These are phyloP conservation scores for Leccinum sublutescens DNA, from an alignment of 768 basidiomycete species.

Conservation along the genomic window DNA sequence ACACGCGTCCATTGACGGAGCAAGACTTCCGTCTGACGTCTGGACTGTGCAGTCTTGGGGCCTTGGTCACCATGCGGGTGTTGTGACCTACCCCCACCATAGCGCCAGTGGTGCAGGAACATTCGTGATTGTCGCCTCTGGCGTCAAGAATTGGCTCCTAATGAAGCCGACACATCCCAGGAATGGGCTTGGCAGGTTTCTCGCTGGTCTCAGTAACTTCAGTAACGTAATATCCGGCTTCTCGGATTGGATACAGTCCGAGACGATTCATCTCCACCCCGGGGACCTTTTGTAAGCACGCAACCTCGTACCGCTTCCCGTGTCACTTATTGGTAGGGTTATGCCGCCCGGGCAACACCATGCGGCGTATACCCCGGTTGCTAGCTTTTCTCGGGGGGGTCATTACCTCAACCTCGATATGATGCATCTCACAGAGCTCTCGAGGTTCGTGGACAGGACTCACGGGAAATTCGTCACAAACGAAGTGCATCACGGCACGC, in stretches of 20 bases:
- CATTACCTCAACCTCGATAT: constrained; percentile 9
- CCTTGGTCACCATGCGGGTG: neutral
- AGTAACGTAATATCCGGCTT: neutral
- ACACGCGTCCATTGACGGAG: neutral
- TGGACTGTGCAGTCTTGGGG: neutral
- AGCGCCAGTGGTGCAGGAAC: neutral
- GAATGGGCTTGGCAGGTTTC: neutral
- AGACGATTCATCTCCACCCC: neutral
- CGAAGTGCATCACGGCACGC: neutral
- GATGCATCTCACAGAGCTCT: constrained; percentile 1
- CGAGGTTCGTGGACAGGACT: neutral
- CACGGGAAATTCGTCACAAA: neutral
- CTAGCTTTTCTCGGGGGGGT: constrained; percentile 1
- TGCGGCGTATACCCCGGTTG: constrained; percentile 8
- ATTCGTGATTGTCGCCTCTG: neutral
- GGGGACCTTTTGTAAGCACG: neutral
- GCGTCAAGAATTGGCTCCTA: constrained; percentile 2
- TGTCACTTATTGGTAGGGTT: neutral
- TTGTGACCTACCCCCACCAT: constrained; percentile 2
- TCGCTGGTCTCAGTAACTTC: neutral
- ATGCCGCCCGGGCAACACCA: constrained; percentile 8
- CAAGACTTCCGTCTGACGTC: neutral
- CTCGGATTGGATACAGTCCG: neutral
- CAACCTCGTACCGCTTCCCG: too few species aligned
- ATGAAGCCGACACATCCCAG: neutral